phyloP scores from a whole-genome alignment of 306 rosid genomes.

The Quercus wislizeni region DNA sequence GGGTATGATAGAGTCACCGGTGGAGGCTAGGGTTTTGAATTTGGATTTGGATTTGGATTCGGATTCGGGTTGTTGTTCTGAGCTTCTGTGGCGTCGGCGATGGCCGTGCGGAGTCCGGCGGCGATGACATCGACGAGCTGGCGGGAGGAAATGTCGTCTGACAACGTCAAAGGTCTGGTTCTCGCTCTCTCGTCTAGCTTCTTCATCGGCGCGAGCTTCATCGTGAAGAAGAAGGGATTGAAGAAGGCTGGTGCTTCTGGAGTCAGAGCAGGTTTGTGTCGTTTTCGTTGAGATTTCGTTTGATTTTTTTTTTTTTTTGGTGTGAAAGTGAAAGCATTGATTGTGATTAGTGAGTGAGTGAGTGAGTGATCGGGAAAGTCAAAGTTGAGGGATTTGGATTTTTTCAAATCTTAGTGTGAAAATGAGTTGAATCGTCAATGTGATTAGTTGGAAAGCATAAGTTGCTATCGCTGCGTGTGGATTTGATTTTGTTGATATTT shows the following conservation, averaged over 20 bases:
- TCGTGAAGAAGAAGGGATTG: conserved; percentile 86
- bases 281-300: neutral
- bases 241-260: conserved; percentile 93
- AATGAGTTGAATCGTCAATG: neutral
- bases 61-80: neutral
- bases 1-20: conserved; percentile 9
- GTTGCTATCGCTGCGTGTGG: too few species aligned
- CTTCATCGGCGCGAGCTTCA: conserved; percentile 87
- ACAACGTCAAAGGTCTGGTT: conserved; percentile 66
- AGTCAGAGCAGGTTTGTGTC: conserved; percentile 64
- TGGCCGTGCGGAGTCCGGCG: conserved; percentile 10
- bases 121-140: conserved; percentile 38
- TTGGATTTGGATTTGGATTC: neutral
- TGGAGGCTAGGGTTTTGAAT: conserved; percentile 35
- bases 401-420: neutral
- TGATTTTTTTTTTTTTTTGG: neutral
- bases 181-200: conserved; percentile 85
- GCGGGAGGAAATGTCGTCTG: conserved; percentile 86
- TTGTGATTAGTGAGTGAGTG: too few species aligned
- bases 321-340: too few species aligned
- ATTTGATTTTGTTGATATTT: too few species aligned
- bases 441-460: neutral
- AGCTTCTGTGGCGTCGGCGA: conserved; percentile 26
- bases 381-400: too few species aligned
- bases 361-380: too few species aligned